Conservation (phyloP, 2,329 filamentous ascomycete species). For the Raffaelea albimanens region DNA sequence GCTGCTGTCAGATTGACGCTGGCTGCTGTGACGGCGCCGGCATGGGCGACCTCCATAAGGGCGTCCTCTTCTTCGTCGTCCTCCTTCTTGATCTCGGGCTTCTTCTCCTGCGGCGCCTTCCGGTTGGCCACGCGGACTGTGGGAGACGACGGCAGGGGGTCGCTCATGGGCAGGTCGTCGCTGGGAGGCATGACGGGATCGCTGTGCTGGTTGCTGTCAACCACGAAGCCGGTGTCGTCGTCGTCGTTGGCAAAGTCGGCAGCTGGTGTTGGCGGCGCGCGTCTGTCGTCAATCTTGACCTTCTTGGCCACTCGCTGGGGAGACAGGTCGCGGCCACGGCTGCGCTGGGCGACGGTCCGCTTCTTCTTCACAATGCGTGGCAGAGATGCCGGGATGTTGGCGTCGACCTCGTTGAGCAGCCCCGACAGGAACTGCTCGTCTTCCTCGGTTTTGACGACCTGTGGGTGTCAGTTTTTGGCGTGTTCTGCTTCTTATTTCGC, state of each 20-base stretch:
- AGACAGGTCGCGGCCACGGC: constrained; percentile 63
- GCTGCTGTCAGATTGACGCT: constrained; percentile 81
- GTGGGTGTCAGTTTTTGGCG: constrained; percentile 10
- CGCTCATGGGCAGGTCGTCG: constrained; percentile 65
- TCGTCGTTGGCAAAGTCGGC: constrained; percentile 46
- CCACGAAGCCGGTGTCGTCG: constrained; percentile 28
- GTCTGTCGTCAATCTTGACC: constrained; percentile 42
- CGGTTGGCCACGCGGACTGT: constrained; percentile 68
- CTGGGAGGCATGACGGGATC: constrained; percentile 13
- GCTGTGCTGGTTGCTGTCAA: constrained; percentile 32
- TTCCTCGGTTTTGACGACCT: constrained; percentile 72
- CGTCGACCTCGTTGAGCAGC: constrained; percentile 80
- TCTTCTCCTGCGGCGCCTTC: constrained; percentile 49
- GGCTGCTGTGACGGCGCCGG: constrained; percentile 55
- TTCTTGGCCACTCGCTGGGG: constrained; percentile 53
- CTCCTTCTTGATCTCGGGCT: constrained; percentile 19
- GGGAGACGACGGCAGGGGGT: constrained; percentile 77
- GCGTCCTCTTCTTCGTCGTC: constrained; percentile 66
- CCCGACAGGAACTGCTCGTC: constrained; percentile 81
- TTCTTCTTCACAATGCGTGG: constrained; percentile 53
- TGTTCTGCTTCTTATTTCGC: too few relatives aligned
- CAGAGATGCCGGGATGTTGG: constrained; percentile 50
- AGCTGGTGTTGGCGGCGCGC: constrained; percentile 35
- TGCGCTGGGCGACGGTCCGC: constrained; percentile 67
- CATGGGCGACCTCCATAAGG: constrained; percentile 78